Conservation (phyloP, 768 basidiomycete genomes). For the Auricularia heimuer region DNA sequence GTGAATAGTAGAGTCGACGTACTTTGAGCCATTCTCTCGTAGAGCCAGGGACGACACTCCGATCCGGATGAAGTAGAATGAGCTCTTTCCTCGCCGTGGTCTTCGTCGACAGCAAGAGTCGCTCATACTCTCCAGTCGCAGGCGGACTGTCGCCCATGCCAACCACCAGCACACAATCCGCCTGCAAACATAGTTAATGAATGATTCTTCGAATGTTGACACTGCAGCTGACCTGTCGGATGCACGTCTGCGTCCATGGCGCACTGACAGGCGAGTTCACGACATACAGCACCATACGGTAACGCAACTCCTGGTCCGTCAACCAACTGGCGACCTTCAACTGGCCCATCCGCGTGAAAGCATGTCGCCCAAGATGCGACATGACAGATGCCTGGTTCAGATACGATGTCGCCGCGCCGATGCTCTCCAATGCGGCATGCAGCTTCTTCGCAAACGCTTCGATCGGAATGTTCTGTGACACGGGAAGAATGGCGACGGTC, state of each 20-base stretch:
- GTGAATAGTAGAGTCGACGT: conserved; percentile 5
- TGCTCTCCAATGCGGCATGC: conserved; percentile 77
- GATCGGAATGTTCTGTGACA: conserved; percentile 78
- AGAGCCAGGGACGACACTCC: conserved; percentile 78
- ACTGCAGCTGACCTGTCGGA: conserved; percentile 59
- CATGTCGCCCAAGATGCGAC: conserved; percentile 84
- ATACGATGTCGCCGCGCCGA: conserved; percentile 87
- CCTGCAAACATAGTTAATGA: conserved; percentile 32
- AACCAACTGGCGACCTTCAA: conserved; percentile 92
- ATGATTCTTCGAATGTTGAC: neutral
- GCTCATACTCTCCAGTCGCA: conserved; percentile 86
- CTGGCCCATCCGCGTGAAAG: conserved; percentile 94
- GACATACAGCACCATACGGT: conserved; percentile 88
- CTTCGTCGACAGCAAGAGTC: conserved; percentile 87
- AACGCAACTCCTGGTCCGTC: conserved; percentile 90
- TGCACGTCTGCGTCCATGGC: conserved; percentile 97
- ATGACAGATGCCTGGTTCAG: conserved; percentile 92
- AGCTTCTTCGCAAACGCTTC: conserved; percentile 85
- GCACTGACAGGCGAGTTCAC: conserved; percentile 92
- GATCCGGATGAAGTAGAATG: conserved; percentile 85
- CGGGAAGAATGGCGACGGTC: conserved; percentile 88
- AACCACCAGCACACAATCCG: conserved; percentile 88
- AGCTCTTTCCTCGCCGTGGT: conserved; percentile 98
- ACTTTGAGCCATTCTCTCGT: conserved; percentile 96
- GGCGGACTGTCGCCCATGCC: conserved; percentile 87